Evolutionary conservation across 2,329 filamentous ascomycete genomes (phyloP).

Genomic region (Xenosphaeropsis pyriputrescens): DNA sequence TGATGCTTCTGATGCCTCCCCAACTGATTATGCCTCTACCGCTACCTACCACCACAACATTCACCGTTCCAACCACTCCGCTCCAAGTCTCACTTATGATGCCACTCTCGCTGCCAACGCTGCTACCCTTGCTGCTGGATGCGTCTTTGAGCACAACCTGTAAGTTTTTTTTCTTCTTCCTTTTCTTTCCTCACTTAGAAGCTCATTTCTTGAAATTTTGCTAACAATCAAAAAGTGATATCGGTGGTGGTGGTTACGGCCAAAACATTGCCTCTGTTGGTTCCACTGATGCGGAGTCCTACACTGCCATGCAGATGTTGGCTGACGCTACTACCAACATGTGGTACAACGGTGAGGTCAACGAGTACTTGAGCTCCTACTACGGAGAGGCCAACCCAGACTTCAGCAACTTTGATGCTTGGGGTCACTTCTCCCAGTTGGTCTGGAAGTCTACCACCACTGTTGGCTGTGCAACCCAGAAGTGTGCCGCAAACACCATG

Average conservation of each 20-base stretch:
- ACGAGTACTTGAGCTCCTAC: slow-evolving; percentile 32
- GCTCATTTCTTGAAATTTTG: neutral
- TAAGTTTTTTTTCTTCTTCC: slow-evolving; percentile 30
- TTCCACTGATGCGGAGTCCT: slow-evolving; percentile 23
- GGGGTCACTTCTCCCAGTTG: slow-evolving; percentile 66
- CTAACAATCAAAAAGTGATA: slow-evolving; percentile 28
- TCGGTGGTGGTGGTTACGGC: slow-evolving; percentile 55
- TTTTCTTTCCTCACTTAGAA: neutral
- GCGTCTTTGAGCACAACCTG: slow-evolving; percentile 64
- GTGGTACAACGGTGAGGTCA: slow-evolving; percentile 80
- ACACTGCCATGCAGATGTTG: slow-evolving; percentile 39
- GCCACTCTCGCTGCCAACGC: slow-evolving; percentile 49
- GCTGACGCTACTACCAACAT: slow-evolving; percentile 59
- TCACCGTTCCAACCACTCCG: slow-evolving; percentile 73
- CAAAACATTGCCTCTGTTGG: slow-evolving; percentile 76
- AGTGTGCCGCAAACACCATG: slow-evolving; percentile 35
- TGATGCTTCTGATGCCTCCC: slow-evolving; percentile 5
- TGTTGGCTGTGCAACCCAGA: slow-evolving; percentile 46
- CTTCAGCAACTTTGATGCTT: slow-evolving; percentile 45
- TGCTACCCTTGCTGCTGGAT: slow-evolving; percentile 43
- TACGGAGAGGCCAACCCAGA: slow-evolving; percentile 47
- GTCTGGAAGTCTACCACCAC: slow-evolving; percentile 49
- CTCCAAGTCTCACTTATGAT: slow-evolving; percentile 50
- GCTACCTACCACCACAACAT: slow-evolving; percentile 68
- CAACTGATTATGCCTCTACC: slow-evolving; percentile 18